These are phyloP conservation scores for Mrakia hoshinonis DNA, from an alignment of 768 basidiomycete species.

Conservation along the genomic window DNA sequence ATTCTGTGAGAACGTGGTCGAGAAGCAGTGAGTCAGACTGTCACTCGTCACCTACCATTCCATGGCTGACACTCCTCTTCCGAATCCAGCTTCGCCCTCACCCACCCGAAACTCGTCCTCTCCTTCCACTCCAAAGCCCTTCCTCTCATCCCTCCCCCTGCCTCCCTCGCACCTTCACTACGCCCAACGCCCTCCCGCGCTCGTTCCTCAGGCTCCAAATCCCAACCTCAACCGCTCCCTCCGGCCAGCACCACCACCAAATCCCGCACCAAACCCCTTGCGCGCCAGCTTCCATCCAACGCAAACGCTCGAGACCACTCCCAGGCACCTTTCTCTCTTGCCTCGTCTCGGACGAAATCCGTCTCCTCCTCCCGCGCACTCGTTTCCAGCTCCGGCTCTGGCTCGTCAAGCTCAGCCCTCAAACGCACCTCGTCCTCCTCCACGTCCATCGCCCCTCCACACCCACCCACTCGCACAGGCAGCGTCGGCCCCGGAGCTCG, in stretches of 20 bases:
- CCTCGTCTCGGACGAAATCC: constrained; percentile 11
- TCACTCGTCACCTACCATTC: neutral
- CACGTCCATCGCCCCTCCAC: neutral
- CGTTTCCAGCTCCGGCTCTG: neutral
- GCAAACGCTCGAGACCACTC: constrained; percentile 11
- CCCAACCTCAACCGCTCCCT: neutral
- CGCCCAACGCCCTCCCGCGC: neutral
- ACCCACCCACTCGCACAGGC: neutral
- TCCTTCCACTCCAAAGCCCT: constrained; percentile 1
- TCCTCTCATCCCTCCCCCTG: neutral
- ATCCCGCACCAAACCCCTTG: constrained; percentile 8
- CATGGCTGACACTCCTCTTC: neutral
- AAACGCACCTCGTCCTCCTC: neutral
- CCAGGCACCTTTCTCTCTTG: too few relatives aligned
- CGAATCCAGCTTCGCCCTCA: neutral
- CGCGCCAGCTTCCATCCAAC: constrained; percentile 2
- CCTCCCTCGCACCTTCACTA: neutral
- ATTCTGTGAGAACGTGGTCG: constrained; percentile 20
- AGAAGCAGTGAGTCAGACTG: neutral
- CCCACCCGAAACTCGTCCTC: neutral
- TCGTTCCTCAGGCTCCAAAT: neutral
- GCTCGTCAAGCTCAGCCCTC: neutral
- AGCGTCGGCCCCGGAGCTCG: neutral
- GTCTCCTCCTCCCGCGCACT: neutral
- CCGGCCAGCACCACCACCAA: neutral